Evolutionary conservation across 768 basidiomycete genomes (phyloP).

Genomic region (Neoboletus magnificus): DNA sequence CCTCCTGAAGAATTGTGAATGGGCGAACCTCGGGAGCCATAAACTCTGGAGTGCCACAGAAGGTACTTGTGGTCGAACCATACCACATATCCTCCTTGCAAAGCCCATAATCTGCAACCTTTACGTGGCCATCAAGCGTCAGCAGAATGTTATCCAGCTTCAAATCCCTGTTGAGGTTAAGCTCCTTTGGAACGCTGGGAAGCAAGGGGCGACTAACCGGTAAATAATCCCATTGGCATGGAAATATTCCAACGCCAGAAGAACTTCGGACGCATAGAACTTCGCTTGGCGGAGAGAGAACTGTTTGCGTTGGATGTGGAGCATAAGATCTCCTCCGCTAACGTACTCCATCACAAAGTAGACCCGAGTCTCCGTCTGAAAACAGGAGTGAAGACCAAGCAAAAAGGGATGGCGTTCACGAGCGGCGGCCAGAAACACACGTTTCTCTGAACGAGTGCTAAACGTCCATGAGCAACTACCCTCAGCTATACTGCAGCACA

Average conservation of each 20-base stretch:
- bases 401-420: conserved; percentile 96
- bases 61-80: conserved; percentile 94
- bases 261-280: conserved; percentile 96
- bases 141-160: conserved; percentile 98
- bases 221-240: conserved; percentile 99
- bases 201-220: conserved; percentile 52
- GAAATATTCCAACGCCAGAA: conserved; percentile 96
- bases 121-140: conserved; percentile 96
- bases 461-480: conserved; percentile 1
- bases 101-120: conserved; percentile 97
- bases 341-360: conserved; percentile 99
- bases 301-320: conserved; percentile 98
- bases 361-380: conserved; percentile 98
- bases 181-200: neutral
- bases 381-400: conserved; percentile 95
- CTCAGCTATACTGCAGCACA: neutral
- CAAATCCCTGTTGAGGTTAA: conserved; percentile 64
- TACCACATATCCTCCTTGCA: conserved; percentile 99
- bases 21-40: conserved; percentile 93
- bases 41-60: conserved; percentile 99
- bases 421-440: conserved; percentile 96
- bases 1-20: neutral
- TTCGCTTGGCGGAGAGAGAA: conserved; percentile 98
- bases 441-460: conserved; percentile 98
- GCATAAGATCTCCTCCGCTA: conserved; percentile 97